Evolutionary conservation across 1,284 basidiomycete genomes (phyloP).

Genomic region (Heterobasidion annosum): DNA sequence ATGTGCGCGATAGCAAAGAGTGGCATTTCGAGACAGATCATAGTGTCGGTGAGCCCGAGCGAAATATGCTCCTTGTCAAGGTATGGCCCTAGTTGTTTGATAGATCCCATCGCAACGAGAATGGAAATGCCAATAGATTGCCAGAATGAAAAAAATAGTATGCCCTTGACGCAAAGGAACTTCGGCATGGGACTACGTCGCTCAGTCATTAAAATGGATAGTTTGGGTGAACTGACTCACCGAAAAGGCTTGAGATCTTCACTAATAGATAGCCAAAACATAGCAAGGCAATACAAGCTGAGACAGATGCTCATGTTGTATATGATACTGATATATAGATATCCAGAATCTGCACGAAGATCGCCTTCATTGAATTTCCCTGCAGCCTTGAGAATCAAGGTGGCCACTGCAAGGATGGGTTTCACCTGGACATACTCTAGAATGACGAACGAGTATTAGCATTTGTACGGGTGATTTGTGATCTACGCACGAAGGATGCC

Average conservation of each 20-base stretch:
- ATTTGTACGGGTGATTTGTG: not conserved
- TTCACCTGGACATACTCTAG: slow-evolving; percentile 97
- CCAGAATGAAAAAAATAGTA: slow-evolving; percentile 99
- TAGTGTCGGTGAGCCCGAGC: slow-evolving; percentile 79
- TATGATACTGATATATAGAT: slow-evolving; percentile 84
- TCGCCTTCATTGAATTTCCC: slow-evolving; percentile 90
- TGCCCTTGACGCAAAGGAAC: slow-evolving; percentile 96
- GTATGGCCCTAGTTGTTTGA: slow-evolving; percentile 80
- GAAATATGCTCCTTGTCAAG: slow-evolving; percentile 88
- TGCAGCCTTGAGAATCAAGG: slow-evolving; percentile 78
- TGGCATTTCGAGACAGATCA: slow-evolving; percentile 97
- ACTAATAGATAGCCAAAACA: slow-evolving; percentile 91
- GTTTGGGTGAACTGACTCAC: slow-evolving; percentile 29
- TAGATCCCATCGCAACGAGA: slow-evolving; percentile 74
- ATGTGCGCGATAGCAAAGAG: slow-evolving; percentile 92
- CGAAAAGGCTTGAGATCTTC: slow-evolving; percentile 84
- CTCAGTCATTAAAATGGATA: not conserved
- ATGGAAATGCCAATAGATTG: slow-evolving; percentile 84
- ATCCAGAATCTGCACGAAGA: slow-evolving; percentile 79
- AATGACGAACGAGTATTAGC: slow-evolving; percentile 5
- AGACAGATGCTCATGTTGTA: slow-evolving; percentile 71
- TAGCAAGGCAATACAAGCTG: slow-evolving; percentile 81
- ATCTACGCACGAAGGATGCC: slow-evolving; percentile 82
- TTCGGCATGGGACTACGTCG: slow-evolving; percentile 69
- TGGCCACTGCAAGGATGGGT: slow-evolving; percentile 80